Evolutionary conservation across 2,329 filamentous ascomycete species (phyloP).

Genomic region (Phyllosticta citrichinensis): DNA sequence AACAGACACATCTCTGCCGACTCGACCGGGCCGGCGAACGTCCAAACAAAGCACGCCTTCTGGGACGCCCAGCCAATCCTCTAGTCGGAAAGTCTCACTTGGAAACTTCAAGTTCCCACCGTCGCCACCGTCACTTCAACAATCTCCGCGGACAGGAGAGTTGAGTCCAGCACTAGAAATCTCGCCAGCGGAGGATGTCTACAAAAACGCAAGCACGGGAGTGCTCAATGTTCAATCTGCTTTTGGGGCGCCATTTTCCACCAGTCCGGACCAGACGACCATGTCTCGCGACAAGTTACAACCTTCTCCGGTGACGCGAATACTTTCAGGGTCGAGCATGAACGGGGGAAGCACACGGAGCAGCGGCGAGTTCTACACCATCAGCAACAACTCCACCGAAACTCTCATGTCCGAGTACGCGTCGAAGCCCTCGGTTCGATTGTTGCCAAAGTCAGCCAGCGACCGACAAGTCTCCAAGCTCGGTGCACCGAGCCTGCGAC

Average conservation of each 20-base stretch:
- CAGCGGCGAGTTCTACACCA: slow-evolving; percentile 87
- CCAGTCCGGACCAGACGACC: slow-evolving; percentile 1
- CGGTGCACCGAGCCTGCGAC: slow-evolving; percentile 14
- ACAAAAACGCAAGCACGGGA: not conserved
- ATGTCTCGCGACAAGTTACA: slow-evolving; percentile 44
- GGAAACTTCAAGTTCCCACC: slow-evolving; percentile 49
- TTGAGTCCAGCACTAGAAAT: slow-evolving; percentile 8
- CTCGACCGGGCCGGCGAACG: slow-evolving; percentile 14
- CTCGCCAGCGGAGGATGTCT: slow-evolving; percentile 2
- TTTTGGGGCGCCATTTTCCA: not conserved
- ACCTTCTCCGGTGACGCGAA: slow-evolving; percentile 49
- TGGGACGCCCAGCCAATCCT: slow-evolving; percentile 27
- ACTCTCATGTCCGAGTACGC: slow-evolving; percentile 84
- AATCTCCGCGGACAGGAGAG: slow-evolving; percentile 9
- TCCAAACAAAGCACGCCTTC: slow-evolving; percentile 1
- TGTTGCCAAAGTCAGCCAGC: slow-evolving; percentile 1
- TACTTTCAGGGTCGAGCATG: slow-evolving; percentile 69
- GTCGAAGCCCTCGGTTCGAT: slow-evolving; percentile 27
- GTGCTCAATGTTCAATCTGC: not conserved
- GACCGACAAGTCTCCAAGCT: slow-evolving; percentile 14
- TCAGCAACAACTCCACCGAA: slow-evolving; percentile 92
- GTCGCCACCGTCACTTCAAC: slow-evolving; percentile 15
- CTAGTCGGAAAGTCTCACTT: slow-evolving; percentile 30
- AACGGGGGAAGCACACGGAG: slow-evolving; percentile 70
- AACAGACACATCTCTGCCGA: slow-evolving; percentile 23